Conservation (phyloP, 2,329 filamentous ascomycete genomes). For the Teratosphaeria viscida region DNA sequence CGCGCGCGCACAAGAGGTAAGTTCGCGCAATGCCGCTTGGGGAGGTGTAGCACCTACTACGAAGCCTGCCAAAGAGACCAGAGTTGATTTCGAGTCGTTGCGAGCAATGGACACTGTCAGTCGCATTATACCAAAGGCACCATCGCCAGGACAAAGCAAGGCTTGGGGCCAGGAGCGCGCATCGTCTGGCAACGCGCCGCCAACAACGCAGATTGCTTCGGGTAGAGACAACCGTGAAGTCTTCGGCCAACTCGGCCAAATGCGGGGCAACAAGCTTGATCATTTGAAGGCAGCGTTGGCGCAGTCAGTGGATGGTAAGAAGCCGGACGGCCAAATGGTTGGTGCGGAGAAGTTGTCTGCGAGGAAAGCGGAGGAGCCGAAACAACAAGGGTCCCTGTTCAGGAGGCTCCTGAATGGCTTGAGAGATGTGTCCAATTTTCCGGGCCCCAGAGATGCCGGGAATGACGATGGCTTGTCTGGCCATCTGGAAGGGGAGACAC, state of each 20-base stretch:
- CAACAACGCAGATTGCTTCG: not conserved
- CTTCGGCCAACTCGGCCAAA: not conserved
- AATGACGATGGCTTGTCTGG: not conserved
- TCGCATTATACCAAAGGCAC: not conserved
- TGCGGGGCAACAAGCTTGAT: not conserved
- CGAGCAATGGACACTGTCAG: slow-evolving; percentile 1
- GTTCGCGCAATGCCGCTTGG: not conserved
- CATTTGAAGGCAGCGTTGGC: not conserved
- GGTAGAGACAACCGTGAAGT: not conserved
- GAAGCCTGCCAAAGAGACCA: not conserved
- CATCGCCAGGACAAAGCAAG: slow-evolving; percentile 2
- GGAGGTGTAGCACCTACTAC: not conserved
- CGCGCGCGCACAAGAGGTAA: not conserved
- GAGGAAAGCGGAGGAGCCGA: not conserved
- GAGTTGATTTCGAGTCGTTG: not conserved
- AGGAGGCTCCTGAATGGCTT: not conserved
- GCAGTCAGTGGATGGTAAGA: not conserved
- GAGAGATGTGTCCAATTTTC: not conserved
- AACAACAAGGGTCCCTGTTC: not conserved
- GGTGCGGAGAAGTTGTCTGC: not conserved
- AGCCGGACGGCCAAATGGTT: not conserved
- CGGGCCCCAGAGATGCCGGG: not conserved
- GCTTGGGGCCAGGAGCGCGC: slow-evolving; percentile 4
- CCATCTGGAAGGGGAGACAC: not conserved
- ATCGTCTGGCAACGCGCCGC: not conserved